Percentiles rank a stretch among this genome's conserved stretches.
These are phyloP conservation scores for Coniochaeta ligniaria DNA, from an alignment of 2,329 filamentous ascomycete genomes.

Conservation along the genomic window DNA sequence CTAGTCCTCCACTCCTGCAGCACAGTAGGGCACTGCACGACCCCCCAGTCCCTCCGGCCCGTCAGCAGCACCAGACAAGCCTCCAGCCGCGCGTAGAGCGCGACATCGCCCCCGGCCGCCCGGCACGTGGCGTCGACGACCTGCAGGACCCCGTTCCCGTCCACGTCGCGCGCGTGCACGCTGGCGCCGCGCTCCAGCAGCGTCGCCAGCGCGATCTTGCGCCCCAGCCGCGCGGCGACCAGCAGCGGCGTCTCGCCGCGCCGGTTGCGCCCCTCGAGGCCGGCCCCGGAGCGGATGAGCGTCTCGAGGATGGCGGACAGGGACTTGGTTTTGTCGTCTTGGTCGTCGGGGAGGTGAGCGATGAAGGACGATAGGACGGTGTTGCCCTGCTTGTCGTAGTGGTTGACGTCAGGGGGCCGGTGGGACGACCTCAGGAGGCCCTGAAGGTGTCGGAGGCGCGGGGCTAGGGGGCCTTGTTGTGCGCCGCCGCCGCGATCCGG, in stretches of 20 bases:
- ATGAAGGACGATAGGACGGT: slow-evolving; percentile 51
- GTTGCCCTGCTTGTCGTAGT: slow-evolving; percentile 43
- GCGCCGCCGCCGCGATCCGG: slow-evolving; percentile 12
- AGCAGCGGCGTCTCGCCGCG: slow-evolving; percentile 48
- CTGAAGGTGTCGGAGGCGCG: slow-evolving; percentile 18
- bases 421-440: slow-evolving; percentile 21
- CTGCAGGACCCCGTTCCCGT: slow-evolving; percentile 36
- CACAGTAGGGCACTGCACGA: slow-evolving; percentile 11
- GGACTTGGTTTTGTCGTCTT: slow-evolving; percentile 37
- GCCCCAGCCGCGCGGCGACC: slow-evolving; percentile 43
- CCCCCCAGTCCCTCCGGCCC: slow-evolving; percentile 19
- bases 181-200: slow-evolving; percentile 40
- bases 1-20: slow-evolving; percentile 12
- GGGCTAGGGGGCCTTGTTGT: slow-evolving; percentile 12
- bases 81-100: slow-evolving; percentile 23
- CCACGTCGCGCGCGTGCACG: slow-evolving; percentile 36
- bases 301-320: slow-evolving; percentile 35
- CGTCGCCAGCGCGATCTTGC: slow-evolving; percentile 42
- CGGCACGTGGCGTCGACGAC: slow-evolving; percentile 23
- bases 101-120: slow-evolving; percentile 15
- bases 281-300: slow-evolving; percentile 34
- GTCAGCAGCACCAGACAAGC: slow-evolving; percentile 23
- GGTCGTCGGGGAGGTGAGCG: slow-evolving; percentile 39
- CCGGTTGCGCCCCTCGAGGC: slow-evolving; percentile 43
- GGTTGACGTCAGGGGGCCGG: slow-evolving; percentile 40